Conservation (phyloP, 192 early-diverging fungal species). For the Chytriomyces sp. region DNA sequence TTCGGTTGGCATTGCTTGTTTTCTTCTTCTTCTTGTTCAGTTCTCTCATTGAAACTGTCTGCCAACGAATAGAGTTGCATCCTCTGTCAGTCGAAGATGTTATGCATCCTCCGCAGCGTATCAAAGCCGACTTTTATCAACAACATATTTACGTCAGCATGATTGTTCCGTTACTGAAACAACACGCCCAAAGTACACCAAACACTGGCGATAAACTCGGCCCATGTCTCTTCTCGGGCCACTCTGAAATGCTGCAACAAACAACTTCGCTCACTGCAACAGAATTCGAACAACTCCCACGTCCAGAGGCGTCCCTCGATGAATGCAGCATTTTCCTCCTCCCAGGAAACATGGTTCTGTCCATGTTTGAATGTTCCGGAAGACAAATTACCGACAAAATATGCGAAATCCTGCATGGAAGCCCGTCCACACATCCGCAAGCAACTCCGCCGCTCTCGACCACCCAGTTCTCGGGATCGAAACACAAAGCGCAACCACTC, state of each 20-base stretch:
- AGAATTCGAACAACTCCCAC: background rate
- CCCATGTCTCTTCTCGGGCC: slow-evolving; percentile 14
- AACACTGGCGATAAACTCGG: background rate
- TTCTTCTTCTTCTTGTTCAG: background rate
- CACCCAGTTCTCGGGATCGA: background rate
- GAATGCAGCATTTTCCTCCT: slow-evolving; percentile 20
- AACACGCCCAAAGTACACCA: background rate
- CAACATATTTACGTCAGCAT: slow-evolving; percentile 14
- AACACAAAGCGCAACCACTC: background rate
- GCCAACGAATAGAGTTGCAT: slow-evolving; percentile 29
- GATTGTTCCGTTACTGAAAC: slow-evolving; percentile 9
- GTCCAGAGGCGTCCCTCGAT: slow-evolving; percentile 18
- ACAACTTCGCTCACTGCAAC: background rate
- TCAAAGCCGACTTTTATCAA: slow-evolving; percentile 31
- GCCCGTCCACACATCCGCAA: background rate
- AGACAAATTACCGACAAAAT: slow-evolving; percentile 15
- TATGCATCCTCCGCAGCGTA: slow-evolving; percentile 39
- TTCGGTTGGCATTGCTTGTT: background rate
- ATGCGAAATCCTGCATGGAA: background rate
- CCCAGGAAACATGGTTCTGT: slow-evolving; percentile 2
- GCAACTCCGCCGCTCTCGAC: background rate
- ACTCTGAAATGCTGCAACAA: slow-evolving; percentile 1
- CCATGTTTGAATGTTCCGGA: background rate
- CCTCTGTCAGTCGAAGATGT: slow-evolving; percentile 47
- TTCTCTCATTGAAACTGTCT: background rate